Conservation (phyloP, 768 basidiomycete genomes). For the Fomitopsis pulvina region DNA sequence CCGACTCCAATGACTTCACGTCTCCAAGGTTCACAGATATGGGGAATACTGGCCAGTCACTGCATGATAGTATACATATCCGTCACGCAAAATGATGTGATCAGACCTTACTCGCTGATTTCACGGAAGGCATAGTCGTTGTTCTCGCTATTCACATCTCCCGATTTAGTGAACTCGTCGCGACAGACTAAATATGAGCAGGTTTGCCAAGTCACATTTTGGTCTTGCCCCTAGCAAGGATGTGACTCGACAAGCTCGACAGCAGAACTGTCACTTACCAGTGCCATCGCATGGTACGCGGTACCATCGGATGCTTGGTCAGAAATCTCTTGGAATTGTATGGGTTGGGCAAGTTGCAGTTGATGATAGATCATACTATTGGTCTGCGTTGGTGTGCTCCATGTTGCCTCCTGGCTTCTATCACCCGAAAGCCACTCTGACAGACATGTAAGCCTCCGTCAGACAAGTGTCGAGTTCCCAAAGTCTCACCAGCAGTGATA, state of each 20-base stretch:
- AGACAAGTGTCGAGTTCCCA: neutral
- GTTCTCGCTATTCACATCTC: constrained; percentile 9
- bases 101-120: constrained; percentile 12
- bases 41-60: constrained; percentile 16
- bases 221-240: constrained; percentile 3
- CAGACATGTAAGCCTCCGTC: neutral
- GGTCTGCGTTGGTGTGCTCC: constrained; percentile 4
- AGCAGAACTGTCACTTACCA: neutral
- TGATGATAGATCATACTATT: constrained; percentile 7
- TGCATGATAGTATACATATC: too few species aligned
- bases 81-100: neutral
- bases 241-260: neutral
- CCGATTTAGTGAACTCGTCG: constrained; percentile 11
- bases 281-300: constrained; percentile 10
- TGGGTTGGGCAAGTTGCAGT: constrained; percentile 2
- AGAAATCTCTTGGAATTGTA: constrained; percentile 2
- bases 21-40: constrained; percentile 21
- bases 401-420: neutral
- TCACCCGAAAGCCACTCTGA: constrained; percentile 12
- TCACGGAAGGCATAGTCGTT: neutral
- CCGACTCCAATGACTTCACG: constrained; percentile 9
- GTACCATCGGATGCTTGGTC: constrained; percentile 11
- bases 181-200: constrained; percentile 7
- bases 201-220: constrained; percentile 8
- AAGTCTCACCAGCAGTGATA: constrained; percentile 26